Base-by-base conservation (phyloP, 208 protist species). In the Vickermania spadyakhi region DNA sequence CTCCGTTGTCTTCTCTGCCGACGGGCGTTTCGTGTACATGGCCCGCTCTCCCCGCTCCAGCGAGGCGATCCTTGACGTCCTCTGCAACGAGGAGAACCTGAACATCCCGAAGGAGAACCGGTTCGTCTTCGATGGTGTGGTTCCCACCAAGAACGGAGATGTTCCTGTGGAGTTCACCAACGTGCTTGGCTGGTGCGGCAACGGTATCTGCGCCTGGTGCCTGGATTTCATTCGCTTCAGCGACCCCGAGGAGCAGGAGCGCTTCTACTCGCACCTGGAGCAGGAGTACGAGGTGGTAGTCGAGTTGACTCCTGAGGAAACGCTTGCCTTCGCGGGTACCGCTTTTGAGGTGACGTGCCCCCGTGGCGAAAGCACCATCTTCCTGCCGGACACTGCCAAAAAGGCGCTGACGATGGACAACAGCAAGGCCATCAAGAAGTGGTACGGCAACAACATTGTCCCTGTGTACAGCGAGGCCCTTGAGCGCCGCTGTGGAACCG, bases 1-100 rank as follows among this genome's bases (percentile, higher is more conserved):
- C 55, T 70, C 81, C 0, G 28, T 89, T 52, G 65, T 77, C 57
- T 87, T 89, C 61, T 81, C 81, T 7, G 59, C 73, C 26, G 79
- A 85, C 57, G 77, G 81, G 18, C 53, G 72, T 18, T 88, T 76
- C 57, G 84, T 84, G 13, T 92, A 86, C 68, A 88, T 85, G 72
- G 57, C 69, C 28, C 71, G 75, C 29, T 89, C 81, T 45, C 27
- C 42, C 23, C 81, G 72, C 58, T 79, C 70, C 68, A 64, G 80
- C 68, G 77, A 78, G 11, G 71, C 73, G 23, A 71, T 89, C 42
- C 65, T 92, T 21, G 72, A 75, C 45, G 62, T 73, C 21, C 57
- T 92, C 21, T 92, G 81, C 70, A 53, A 22, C 28, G 56, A 58
- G 13, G 76, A 89, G 52, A 84, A 86, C 67, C 59, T 88, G 31